Base-by-base conservation (phyloP, 495 filamentous ascomycete species). In the Aspergillus cavernicola region DNA sequence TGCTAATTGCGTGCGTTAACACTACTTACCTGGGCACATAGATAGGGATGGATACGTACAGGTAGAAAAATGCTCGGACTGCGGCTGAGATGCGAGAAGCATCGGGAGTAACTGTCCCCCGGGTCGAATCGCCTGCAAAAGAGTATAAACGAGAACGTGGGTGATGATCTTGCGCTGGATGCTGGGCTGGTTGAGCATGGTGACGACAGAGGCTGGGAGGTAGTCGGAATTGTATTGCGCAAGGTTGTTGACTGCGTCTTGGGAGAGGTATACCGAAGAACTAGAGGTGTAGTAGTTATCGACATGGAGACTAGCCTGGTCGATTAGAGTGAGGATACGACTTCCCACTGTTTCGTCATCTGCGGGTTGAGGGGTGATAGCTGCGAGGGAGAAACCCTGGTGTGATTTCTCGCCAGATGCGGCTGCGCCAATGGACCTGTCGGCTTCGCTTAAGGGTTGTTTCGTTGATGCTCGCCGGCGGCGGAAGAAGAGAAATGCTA, bases 201-300 rank as follows among this genome's bases (percentile, higher is more conserved):
- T 40, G 2, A 39, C 38, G 12, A 66, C 16, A 4, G 57, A 43
- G 2, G 23, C 32, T 10, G 55, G 41, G 11, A 64, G 37, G 16
- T 56, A 43, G 1, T 47, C 48, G 11, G 62, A 61, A 12, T 68
- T 52, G 50, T 59, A 63, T 12, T 52, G 18, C 13, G 26, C 32
- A 9, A 64, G 46, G 8, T 15, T 12, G 15, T 35, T 46, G 7
- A 33, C 35, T 7, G 26, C 44, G 5, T 61, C 46, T 1, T 29
- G 50, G 1, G 41, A 44, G 23, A 54, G 45, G 9, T 23, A 28
- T 9, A 22, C 20, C n/a, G n/a, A n/a, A n/a, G n/a, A n/a, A 13
- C 32, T 33, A 7, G 48, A 26, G 2, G 59, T 44, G 43, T 70
- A 70, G 47, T 56, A 66, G 20, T 70, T 68, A 20, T 68, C 65